Percentiles rank a stretch among this genome's conserved stretches.
phyloP scores from a whole-genome alignment of 2,329 filamentous ascomycete species.

The Aspergillus eucalypticola region DNA sequence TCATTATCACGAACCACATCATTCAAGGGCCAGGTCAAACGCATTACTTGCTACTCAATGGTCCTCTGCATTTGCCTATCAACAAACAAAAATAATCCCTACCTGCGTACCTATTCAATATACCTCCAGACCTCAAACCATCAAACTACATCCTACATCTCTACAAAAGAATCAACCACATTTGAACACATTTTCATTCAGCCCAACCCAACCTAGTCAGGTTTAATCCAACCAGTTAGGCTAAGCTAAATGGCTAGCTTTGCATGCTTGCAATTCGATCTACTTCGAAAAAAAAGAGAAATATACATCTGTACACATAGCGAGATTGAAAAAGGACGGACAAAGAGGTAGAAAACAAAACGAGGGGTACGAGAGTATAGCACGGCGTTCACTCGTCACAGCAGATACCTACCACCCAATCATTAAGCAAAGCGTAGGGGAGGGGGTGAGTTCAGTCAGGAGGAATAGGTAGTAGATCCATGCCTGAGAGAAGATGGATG shows the following conservation, averaged over 20 bases:
- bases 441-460: background rate
- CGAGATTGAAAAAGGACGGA: background rate
- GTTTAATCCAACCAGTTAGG: background rate
- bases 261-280: background rate
- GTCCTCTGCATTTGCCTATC: too few relatives aligned
- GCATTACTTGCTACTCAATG: too few relatives aligned
- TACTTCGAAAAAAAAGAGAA: slow-evolving; percentile 11
- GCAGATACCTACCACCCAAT: slow-evolving; percentile 25
- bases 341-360: slow-evolving; percentile 5
- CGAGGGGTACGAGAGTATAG: slow-evolving; percentile 16
- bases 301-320: slow-evolving; percentile 29
- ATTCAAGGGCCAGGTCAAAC: too few relatives aligned
- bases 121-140: background rate
- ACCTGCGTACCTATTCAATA: background rate
- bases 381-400: slow-evolving; percentile 27
- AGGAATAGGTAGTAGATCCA: background rate
- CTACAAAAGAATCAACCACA: background rate
- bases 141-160: background rate
- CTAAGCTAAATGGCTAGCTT: too few relatives aligned
- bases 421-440: slow-evolving; percentile 12
- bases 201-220: background rate
- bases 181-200: background rate
- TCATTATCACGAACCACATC: background rate
- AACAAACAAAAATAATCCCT: background rate
- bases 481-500: background rate